Evolutionary conservation across 768 basidiomycete genomes (phyloP).

Genomic region (Mycena galericulata): DNA sequence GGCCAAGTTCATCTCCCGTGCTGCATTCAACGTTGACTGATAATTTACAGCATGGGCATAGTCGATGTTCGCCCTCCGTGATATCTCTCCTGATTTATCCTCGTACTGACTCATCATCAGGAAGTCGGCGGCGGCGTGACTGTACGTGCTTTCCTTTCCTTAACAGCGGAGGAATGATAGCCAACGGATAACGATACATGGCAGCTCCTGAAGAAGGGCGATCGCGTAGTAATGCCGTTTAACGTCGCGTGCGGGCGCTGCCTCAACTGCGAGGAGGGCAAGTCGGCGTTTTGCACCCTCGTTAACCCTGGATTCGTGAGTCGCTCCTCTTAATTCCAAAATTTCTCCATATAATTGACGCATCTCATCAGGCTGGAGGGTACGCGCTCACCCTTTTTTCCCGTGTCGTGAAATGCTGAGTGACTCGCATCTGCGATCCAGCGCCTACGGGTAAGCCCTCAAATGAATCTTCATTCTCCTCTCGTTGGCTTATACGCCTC

Average conservation of each 20-base stretch:
- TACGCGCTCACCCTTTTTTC: slow-evolving; percentile 22
- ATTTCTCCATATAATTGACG: neutral
- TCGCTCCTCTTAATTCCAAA: slow-evolving; percentile 13
- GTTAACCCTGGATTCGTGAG: slow-evolving; percentile 70
- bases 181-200: neutral
- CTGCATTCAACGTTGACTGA: neutral
- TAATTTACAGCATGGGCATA: slow-evolving; percentile 56
- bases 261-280: slow-evolving; percentile 65
- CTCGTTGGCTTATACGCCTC: neutral
- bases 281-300: slow-evolving; percentile 66
- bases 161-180: neutral
- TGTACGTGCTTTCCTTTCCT: slow-evolving; percentile 41
- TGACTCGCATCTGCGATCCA: slow-evolving; percentile 28
- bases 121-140: slow-evolving; percentile 60
- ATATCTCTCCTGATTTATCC: neutral
- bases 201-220: slow-evolving; percentile 64
- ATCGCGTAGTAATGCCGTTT: slow-evolving; percentile 72
- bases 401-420: neutral
- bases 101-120: slow-evolving; percentile 37
- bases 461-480: neutral
- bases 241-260: slow-evolving; percentile 71
- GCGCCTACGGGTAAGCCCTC: slow-evolving; percentile 57
- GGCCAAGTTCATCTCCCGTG: neutral
- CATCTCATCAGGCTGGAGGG: slow-evolving; percentile 56
- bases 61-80: slow-evolving; percentile 51